Conservation (phyloP, 148 eudicot species). For the Limonium bicolor region DNA sequence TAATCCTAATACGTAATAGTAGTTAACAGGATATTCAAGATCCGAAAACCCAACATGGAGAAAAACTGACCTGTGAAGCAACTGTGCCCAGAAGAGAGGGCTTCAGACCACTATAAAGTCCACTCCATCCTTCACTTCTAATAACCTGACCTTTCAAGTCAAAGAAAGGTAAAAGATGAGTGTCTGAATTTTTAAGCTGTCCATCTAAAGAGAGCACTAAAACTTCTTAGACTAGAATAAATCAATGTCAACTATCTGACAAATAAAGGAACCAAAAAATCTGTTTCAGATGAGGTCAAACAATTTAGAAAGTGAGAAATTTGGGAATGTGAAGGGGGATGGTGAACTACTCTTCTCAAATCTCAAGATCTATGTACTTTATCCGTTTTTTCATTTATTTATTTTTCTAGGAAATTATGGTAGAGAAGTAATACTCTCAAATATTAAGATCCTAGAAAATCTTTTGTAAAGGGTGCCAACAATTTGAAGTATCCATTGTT, state of each 20-base stretch:
- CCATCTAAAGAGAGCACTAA: too few species aligned
- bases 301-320: background rate
- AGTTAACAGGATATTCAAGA: too few species aligned
- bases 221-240: too few species aligned
- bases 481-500: too few species aligned
- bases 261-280: background rate
- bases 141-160: slow-evolving; percentile 40
- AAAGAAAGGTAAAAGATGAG: background rate
- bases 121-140: slow-evolving; percentile 72
- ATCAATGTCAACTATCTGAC: too few species aligned
- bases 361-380: too few species aligned
- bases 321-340: too few species aligned
- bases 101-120: slow-evolving; percentile 91
- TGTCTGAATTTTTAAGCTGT: background rate
- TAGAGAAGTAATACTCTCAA: too few species aligned
- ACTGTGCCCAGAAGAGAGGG: slow-evolving; percentile 89
- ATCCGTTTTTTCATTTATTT: too few species aligned
- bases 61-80: slow-evolving; percentile 55
- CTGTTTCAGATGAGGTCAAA: background rate
- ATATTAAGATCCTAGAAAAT: background rate
- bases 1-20: too few species aligned
- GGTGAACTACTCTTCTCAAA: too few species aligned
- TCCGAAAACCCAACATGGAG: background rate
- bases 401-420: too few species aligned
- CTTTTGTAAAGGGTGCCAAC: background rate